These are phyloP conservation scores for Codiaeum variegatum DNA, from an alignment of 441 rosid genomes.

Conservation along the genomic window DNA sequence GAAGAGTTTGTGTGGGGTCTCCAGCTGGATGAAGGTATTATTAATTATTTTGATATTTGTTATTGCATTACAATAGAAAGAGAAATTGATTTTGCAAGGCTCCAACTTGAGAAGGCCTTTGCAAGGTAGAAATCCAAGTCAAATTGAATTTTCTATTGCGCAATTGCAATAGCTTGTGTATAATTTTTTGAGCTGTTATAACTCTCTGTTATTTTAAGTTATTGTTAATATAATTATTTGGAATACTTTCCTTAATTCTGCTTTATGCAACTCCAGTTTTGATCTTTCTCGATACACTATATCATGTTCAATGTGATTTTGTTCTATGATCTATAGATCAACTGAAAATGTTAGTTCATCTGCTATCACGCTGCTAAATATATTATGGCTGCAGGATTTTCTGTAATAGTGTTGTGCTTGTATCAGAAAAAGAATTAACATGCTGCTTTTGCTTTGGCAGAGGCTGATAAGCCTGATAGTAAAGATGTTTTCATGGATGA, in stretches of 20 bases:
- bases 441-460: conserved; percentile 43
- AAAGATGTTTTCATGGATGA: conserved; percentile 95
- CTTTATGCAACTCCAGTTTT: background rate
- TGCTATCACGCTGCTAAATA: background rate
- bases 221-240: background rate
- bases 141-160: background rate
- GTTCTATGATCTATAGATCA: background rate
- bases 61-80: background rate
- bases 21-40: conserved; percentile 73
- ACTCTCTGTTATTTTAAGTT: background rate
- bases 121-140: background rate
- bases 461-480: conserved; percentile 51
- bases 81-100: background rate
- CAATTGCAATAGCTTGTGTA: background rate
- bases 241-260: background rate
- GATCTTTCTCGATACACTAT: background rate
- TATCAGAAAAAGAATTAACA: background rate
- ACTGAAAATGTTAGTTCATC: conserved; percentile 2
- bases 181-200: background rate
- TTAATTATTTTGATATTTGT: background rate
- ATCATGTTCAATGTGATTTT: background rate
- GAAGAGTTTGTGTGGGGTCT: conserved; percentile 94
- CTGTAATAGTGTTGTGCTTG: conserved; percentile 3
- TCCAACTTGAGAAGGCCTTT: background rate
- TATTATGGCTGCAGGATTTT: background rate